Conservation (phyloP, 345 rosid genomes). For the Iberis pinnata region DNA sequence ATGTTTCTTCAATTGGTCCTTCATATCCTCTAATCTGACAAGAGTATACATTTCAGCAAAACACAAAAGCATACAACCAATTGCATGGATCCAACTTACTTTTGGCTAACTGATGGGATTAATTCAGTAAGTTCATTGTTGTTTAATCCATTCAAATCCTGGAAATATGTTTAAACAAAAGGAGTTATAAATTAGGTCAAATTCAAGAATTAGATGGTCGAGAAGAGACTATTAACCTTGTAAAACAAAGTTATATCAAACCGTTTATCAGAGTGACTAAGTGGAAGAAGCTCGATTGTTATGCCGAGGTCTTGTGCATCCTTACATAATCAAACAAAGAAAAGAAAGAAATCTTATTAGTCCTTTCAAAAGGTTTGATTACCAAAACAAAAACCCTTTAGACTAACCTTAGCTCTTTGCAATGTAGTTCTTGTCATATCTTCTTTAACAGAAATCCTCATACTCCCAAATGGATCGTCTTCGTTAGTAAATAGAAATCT, state of each 20-base stretch:
- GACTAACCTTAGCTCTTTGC: slow-evolving; percentile 80
- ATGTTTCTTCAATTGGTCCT: slow-evolving; percentile 76
- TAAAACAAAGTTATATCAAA: slow-evolving; percentile 55
- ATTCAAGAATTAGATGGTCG: slow-evolving; percentile 13
- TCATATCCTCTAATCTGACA: slow-evolving; percentile 81
- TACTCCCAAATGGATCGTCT: slow-evolving; percentile 84
- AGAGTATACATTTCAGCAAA: slow-evolving; percentile 16
- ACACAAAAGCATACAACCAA: background rate
- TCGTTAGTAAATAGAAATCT: slow-evolving; percentile 83
- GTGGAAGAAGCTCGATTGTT: slow-evolving; percentile 83
- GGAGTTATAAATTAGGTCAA: no score
- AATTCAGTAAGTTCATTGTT: slow-evolving; percentile 52
- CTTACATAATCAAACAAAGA: slow-evolving; percentile 35
- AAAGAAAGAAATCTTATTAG: slow-evolving; percentile 1
- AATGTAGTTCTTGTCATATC: slow-evolving; percentile 89
- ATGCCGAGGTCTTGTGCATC: slow-evolving; percentile 97
- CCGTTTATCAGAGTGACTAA: slow-evolving; percentile 53
- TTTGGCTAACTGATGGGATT: slow-evolving; percentile 58
- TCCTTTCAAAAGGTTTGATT: slow-evolving; percentile 3
- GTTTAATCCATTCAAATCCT: slow-evolving; percentile 79
- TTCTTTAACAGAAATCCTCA: slow-evolving; percentile 60
- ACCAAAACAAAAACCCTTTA: slow-evolving; percentile 13
- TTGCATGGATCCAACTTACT: slow-evolving; percentile 33
- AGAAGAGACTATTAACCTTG: slow-evolving; percentile 26
- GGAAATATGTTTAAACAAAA: no score